Evolutionary conservation across 1,284 basidiomycete genomes (phyloP).

Genomic region (Cystobasidiaceae sp.): DNA sequence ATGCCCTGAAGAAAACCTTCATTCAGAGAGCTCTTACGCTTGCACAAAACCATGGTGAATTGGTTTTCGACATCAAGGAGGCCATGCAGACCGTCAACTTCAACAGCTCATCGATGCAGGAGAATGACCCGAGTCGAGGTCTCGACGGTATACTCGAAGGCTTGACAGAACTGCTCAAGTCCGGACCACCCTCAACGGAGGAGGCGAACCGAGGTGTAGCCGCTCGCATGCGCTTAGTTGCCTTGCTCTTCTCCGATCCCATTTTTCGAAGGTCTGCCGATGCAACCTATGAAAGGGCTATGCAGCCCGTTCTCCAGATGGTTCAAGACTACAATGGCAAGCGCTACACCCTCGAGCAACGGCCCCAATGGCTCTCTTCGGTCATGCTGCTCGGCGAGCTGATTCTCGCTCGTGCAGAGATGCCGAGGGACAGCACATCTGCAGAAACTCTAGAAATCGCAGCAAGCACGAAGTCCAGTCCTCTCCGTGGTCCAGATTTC

Average conservation of each 20-base stretch:
- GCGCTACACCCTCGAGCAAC: constrained; percentile 40
- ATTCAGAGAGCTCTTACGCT: constrained; percentile 66
- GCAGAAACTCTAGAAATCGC: constrained; percentile 58
- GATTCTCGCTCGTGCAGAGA: constrained; percentile 67
- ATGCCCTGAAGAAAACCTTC: constrained; percentile 57
- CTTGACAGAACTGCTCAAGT: constrained; percentile 33
- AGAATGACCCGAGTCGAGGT: constrained; percentile 31
- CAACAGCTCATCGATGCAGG: neutral
- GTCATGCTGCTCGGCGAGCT: constrained; percentile 76
- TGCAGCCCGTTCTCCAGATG: constrained; percentile 30
- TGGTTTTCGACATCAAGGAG: constrained; percentile 82
- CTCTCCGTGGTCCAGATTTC: constrained; percentile 55
- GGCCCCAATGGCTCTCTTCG: constrained; percentile 76
- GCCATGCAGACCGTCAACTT: constrained; percentile 45
- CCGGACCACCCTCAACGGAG: constrained; percentile 30
- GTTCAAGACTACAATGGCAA: constrained; percentile 29
- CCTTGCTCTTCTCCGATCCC: constrained; percentile 40
- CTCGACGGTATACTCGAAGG: constrained; percentile 13
- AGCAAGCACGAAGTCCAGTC: constrained; percentile 50
- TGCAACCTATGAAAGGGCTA: constrained; percentile 33
- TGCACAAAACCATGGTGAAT: constrained; percentile 76
- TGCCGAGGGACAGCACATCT: constrained; percentile 55
- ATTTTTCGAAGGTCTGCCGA: constrained; percentile 39
- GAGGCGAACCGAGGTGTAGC: constrained; percentile 34
- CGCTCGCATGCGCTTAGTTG: constrained; percentile 38